phyloP scores from a whole-genome alignment of 2,329 filamentous ascomycete genomes.

The Ophiostoma angusticollis region DNA sequence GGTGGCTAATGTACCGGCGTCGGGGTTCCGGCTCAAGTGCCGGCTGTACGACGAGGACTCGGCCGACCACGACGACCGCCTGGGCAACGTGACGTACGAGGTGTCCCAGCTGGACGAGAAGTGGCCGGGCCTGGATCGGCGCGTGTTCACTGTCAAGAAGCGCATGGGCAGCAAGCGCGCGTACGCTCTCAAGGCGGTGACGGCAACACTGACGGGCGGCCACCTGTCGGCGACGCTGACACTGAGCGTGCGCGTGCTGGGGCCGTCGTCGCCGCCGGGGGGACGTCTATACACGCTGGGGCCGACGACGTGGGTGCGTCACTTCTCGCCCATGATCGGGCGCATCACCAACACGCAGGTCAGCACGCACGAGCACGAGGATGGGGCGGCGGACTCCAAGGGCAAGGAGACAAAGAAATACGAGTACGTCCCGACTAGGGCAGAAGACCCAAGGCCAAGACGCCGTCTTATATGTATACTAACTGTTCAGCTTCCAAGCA shows the following conservation, averaged over 20 bases:
- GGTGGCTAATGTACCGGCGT: slow-evolving; percentile 71
- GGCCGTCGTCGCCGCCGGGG: slow-evolving; percentile 55
- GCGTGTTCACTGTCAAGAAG: slow-evolving; percentile 64
- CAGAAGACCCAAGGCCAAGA: background rate
- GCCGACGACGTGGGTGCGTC: slow-evolving; percentile 63
- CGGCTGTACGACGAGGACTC: slow-evolving; percentile 84
- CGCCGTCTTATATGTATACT: background rate
- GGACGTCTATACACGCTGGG: slow-evolving; percentile 68
- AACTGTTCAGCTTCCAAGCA: slow-evolving; percentile 62
- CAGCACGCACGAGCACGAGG: slow-evolving; percentile 42
- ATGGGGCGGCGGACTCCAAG: slow-evolving; percentile 28
- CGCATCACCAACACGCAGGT: slow-evolving; percentile 62
- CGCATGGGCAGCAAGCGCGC: slow-evolving; percentile 77
- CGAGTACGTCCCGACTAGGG: slow-evolving; percentile 42
- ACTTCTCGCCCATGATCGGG: slow-evolving; percentile 82
- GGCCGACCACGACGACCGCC: slow-evolving; percentile 70
- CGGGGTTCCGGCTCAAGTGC: slow-evolving; percentile 74
- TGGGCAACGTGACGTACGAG: slow-evolving; percentile 71
- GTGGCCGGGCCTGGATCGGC: slow-evolving; percentile 53
- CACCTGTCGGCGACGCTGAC: slow-evolving; percentile 59
- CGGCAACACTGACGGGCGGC: slow-evolving; percentile 46
- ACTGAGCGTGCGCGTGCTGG: slow-evolving; percentile 67
- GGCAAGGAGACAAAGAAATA: slow-evolving; percentile 50
- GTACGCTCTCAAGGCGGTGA: slow-evolving; percentile 59
- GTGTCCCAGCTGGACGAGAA: slow-evolving; percentile 45